Conservation (phyloP, 2,329 filamentous ascomycete genomes). For the Claviceps pusilla region DNA sequence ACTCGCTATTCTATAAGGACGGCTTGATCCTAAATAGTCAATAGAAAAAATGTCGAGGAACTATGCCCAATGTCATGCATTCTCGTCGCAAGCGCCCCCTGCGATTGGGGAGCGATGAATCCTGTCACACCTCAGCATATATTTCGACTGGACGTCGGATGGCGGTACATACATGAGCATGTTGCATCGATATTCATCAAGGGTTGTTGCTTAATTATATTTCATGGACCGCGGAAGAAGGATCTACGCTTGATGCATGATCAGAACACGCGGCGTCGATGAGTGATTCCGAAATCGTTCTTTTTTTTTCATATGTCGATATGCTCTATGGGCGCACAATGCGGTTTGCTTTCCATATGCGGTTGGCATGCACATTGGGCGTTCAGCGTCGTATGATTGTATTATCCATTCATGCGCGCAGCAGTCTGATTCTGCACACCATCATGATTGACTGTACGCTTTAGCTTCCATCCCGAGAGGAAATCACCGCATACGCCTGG, state of each 20-base stretch:
- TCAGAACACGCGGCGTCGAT: background rate
- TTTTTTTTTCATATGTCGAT: background rate
- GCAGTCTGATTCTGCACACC: background rate
- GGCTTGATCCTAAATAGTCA: background rate
- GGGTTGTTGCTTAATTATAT: constrained; percentile 9
- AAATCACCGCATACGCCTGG: background rate
- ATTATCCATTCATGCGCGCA: background rate
- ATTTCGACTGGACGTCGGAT: background rate
- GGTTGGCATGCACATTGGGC: background rate
- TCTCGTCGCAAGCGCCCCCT: background rate
- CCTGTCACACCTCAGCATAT: constrained; percentile 1
- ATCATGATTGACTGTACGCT: background rate
- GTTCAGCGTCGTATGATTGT: background rate
- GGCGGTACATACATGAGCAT: background rate
- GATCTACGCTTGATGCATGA: background rate
- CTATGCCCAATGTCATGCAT: background rate
- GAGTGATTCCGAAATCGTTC: background rate
- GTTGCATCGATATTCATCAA: constrained; percentile 1
- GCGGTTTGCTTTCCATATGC: background rate
- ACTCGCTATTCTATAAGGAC: background rate
- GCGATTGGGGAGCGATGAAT: background rate
- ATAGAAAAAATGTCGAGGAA: background rate
- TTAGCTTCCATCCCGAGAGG: too few species aligned
- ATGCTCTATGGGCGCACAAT: background rate
- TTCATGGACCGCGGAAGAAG: constrained; percentile 1